phyloP scores from a whole-genome alignment of 2,329 filamentous ascomycete species.

The Annulohypoxylon truncatum region DNA sequence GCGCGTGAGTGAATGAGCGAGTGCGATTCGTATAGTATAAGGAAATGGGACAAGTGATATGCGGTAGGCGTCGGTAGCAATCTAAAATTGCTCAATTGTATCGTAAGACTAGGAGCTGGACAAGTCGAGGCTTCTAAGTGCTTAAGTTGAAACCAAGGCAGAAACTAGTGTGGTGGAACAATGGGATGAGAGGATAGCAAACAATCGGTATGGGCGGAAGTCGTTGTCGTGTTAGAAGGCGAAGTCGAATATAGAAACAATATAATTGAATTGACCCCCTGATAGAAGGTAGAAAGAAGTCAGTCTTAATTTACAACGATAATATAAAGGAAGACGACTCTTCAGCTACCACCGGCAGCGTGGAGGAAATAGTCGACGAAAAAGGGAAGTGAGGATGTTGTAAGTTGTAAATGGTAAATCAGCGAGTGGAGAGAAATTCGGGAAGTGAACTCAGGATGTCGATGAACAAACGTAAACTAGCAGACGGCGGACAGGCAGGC shows the following conservation, averaged over 20 bases:
- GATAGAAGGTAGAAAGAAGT: neutral
- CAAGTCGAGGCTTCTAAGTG: conserved; percentile 15
- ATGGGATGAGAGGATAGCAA: conserved; percentile 20
- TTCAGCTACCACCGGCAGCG: conserved; percentile 22
- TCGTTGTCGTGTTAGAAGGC: conserved; percentile 3
- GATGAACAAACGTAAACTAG: conserved; percentile 20
- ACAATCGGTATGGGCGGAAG: conserved; percentile 14
- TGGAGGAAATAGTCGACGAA: conserved; percentile 23
- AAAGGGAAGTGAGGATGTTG: conserved; percentile 3
- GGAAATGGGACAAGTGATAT: conserved; percentile 9
- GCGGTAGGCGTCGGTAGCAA: conserved; percentile 7
- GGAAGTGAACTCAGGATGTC: conserved; percentile 33
- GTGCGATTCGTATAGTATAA: conserved; percentile 18
- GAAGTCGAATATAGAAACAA: conserved; percentile 4
- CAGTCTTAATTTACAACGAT: conserved; percentile 15
- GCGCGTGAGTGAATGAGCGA: neutral
- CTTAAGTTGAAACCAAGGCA: conserved; percentile 25
- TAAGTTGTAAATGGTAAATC: conserved; percentile 1
- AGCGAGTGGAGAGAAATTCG: conserved; percentile 31
- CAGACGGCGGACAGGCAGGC: conserved; percentile 9
- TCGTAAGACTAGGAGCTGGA: conserved; percentile 11
- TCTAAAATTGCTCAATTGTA: conserved; percentile 24
- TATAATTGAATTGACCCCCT: conserved; percentile 14
- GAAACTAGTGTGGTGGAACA: conserved; percentile 25
- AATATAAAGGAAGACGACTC: conserved; percentile 15